Evolutionary conservation across 2,329 filamentous ascomycete genomes (phyloP).

Genomic region (Alternaria burnsii): DNA sequence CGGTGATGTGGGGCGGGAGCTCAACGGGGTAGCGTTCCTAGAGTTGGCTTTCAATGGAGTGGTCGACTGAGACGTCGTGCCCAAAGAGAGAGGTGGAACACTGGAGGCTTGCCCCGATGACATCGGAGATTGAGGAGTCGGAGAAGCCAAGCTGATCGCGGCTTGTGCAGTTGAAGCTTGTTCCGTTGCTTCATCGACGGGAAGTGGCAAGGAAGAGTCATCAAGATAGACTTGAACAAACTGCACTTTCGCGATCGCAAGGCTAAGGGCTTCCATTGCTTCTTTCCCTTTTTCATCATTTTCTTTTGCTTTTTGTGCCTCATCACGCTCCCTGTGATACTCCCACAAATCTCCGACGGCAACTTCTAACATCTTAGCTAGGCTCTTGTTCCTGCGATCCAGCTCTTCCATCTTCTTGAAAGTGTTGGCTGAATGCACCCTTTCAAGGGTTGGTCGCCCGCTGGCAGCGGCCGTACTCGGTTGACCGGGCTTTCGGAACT

Average conservation of each 20-base stretch:
- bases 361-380: constrained; percentile 74
- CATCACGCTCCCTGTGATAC: constrained; percentile 63
- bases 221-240: constrained; percentile 61
- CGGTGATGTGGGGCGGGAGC: constrained; percentile 29
- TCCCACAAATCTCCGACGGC: constrained; percentile 70
- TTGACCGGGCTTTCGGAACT: constrained; percentile 44
- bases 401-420: constrained; percentile 53
- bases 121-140: constrained; percentile 25
- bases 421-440: constrained; percentile 32
- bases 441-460: constrained; percentile 30
- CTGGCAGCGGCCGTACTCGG: constrained; percentile 27
- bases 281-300: constrained; percentile 38
- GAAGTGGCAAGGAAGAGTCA: constrained; percentile 56
- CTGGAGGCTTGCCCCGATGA: constrained; percentile 30
- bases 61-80: constrained; percentile 11
- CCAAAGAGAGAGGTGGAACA: constrained; percentile 30
- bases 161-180: constrained; percentile 35
- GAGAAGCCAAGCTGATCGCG: constrained; percentile 29
- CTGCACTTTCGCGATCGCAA: constrained; percentile 61
- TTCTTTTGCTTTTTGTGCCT: constrained; percentile 39
- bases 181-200: constrained; percentile 47
- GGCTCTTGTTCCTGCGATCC: constrained; percentile 70
- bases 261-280: constrained; percentile 53
- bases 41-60: constrained; percentile 7
- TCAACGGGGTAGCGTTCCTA: constrained; percentile 16